Evolutionary conservation across 306 rosid genomes (phyloP).

Genomic region (Elaeagnus macrophylla): DNA sequence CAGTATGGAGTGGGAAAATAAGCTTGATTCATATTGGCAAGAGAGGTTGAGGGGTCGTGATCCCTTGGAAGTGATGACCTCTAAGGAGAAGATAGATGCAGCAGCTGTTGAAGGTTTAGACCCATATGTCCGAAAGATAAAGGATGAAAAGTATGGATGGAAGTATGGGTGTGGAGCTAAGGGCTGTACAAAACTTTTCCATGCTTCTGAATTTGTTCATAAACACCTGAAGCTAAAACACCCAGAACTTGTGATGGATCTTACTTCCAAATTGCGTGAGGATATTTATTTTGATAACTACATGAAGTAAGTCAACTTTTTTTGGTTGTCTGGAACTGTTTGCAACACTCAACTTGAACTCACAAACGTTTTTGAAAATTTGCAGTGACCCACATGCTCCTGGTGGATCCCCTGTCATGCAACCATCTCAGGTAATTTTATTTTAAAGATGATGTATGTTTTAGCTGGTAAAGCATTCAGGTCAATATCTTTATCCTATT

Average conservation of each 20-base stretch:
- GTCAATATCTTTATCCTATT: background rate
- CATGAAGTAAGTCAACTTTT: slow-evolving; percentile 60
- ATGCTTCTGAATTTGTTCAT: slow-evolving; percentile 85
- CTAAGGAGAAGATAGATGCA: slow-evolving; percentile 82
- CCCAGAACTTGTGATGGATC: slow-evolving; percentile 66
- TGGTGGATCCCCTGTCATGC: slow-evolving; percentile 85
- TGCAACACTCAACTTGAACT: slow-evolving; percentile 3
- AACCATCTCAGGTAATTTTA: slow-evolving; percentile 58
- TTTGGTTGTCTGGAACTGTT: slow-evolving; percentile 7
- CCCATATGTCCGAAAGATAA: slow-evolving; percentile 74
- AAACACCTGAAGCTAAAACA: slow-evolving; percentile 83
- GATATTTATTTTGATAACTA: slow-evolving; percentile 75
- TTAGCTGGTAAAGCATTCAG: background rate
- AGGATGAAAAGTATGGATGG: slow-evolving; percentile 97
- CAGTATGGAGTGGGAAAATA: slow-evolving; percentile 76
- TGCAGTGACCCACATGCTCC: slow-evolving; percentile 75
- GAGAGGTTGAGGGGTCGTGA: slow-evolving; percentile 74
- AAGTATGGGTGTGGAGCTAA: slow-evolving; percentile 98
- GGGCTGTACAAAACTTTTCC: slow-evolving; percentile 93
- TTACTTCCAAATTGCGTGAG: slow-evolving; percentile 66
- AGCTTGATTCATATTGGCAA: slow-evolving; percentile 68
- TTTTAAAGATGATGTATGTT: background rate
- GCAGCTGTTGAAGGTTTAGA: slow-evolving; percentile 68
- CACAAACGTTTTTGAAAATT: slow-evolving; percentile 18
- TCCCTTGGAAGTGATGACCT: slow-evolving; percentile 76